Conservation (phyloP, 345 rosid genomes). For the Melastoma malabathricum region DNA sequence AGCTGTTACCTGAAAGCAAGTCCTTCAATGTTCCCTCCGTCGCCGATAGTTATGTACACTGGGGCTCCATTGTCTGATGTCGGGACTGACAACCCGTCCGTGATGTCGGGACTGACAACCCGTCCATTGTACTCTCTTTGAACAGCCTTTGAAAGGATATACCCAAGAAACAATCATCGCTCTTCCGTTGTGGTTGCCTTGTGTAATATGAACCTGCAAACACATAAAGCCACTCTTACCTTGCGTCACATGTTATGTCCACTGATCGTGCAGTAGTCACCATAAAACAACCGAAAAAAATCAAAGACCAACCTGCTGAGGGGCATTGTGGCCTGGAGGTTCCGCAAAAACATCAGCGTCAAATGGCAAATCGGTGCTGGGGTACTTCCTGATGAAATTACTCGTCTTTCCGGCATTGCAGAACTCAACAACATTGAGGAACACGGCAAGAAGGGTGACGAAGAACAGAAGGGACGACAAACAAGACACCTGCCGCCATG, state of each 20-base stretch:
- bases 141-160: constrained; percentile 16
- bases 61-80: constrained; percentile 37
- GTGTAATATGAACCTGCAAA: constrained; percentile 28
- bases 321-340: constrained; percentile 30
- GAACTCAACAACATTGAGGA: too few relatives aligned
- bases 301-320: constrained; percentile 22
- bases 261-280: background rate
- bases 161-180: constrained; percentile 38
- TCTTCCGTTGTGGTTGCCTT: constrained; percentile 30
- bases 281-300: background rate
- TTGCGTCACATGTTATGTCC: background rate
- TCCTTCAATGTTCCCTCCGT: constrained; percentile 76
- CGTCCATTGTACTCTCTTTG: constrained; percentile 13
- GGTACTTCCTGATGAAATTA: constrained; percentile 22
- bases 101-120: too few relatives aligned
- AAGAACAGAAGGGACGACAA: background rate
- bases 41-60: constrained; percentile 48
- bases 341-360: constrained; percentile 23
- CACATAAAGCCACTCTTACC: background rate
- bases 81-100: constrained; percentile 33
- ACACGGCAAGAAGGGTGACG: background rate
- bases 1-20: constrained; percentile 26
- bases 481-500: background rate
- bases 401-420: constrained; percentile 24
- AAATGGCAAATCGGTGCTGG: constrained; percentile 25